Percentiles rank a stretch among this genome's conserved stretches.
These are phyloP conservation scores for Mycena olivaceomarginata DNA, from an alignment of 768 basidiomycete species.

Conservation along the genomic window DNA sequence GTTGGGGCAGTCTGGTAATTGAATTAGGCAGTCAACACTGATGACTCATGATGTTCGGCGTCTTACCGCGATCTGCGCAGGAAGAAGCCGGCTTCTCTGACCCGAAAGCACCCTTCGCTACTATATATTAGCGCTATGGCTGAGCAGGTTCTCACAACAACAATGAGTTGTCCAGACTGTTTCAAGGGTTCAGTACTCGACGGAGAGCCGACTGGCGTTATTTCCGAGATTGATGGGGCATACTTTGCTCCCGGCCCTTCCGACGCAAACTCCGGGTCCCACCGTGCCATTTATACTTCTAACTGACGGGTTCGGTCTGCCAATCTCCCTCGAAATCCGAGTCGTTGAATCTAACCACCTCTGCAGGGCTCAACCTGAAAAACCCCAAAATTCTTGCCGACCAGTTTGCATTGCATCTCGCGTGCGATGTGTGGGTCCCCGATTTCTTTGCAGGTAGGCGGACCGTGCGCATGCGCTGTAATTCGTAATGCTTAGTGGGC, in stretches of 20 bases:
- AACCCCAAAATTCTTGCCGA: conserved; percentile 60
- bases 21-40: no score
- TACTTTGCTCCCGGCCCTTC: conserved; percentile 53
- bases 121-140: no score
- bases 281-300: conserved; percentile 63
- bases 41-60: no score
- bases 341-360: not conserved
- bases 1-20: no score
- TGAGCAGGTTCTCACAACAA: no score
- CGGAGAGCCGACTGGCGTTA: conserved; percentile 57
- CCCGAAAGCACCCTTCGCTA: no score
- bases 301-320: conserved; percentile 65
- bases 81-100: no score
- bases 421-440: conserved; percentile 68
- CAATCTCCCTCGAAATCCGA: conserved; percentile 5
- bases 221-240: conserved; percentile 49
- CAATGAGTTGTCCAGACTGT: conserved; percentile 54
- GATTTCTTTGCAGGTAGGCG: conserved; percentile 64
- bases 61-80: no score
- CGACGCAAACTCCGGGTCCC: conserved; percentile 33
- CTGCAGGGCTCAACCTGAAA: conserved; percentile 41
- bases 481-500: no score
- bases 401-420: conserved; percentile 55
- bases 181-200: conserved; percentile 53
- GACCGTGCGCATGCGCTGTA: no score